Evolutionary conservation across 148 eudicot genomes (phyloP).

Genomic region (Dianthus caryophyllus): DNA sequence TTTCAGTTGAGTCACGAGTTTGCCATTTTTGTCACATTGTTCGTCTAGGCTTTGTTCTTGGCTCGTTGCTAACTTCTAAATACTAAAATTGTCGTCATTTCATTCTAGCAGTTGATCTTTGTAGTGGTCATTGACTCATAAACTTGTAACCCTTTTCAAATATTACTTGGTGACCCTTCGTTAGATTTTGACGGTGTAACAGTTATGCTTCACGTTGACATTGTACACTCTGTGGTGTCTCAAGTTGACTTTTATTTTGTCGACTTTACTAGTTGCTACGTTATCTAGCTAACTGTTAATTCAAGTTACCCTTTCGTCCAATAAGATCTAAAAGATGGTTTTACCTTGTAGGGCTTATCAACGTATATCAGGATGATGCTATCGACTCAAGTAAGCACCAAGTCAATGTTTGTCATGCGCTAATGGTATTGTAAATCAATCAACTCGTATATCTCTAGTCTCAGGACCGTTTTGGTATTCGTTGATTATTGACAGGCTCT

Average conservation of each 20-base stretch:
- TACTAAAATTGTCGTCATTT: no score
- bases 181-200: no score
- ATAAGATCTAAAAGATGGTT: slow-evolving; percentile 13
- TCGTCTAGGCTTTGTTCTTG: no score
- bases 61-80: no score
- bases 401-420: not conserved
- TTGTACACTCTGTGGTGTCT: not conserved
- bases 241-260: not conserved
- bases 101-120: no score
- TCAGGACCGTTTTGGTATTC: not conserved
- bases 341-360: slow-evolving; percentile 70
- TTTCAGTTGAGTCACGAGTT: not conserved
- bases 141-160: no score
- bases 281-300: not conserved
- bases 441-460: not conserved
- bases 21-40: no score
- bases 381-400: slow-evolving; percentile 77
- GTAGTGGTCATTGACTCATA: no score
- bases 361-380: slow-evolving; percentile 92
- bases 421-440: not conserved
- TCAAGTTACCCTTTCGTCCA: not conserved
- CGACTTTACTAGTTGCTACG: not conserved
- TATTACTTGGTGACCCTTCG: no score
- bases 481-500: slow-evolving; percentile 58
- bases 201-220: not conserved